phyloP scores from a whole-genome alignment of 768 basidiomycete genomes.

The Favolaschia claudopus region DNA sequence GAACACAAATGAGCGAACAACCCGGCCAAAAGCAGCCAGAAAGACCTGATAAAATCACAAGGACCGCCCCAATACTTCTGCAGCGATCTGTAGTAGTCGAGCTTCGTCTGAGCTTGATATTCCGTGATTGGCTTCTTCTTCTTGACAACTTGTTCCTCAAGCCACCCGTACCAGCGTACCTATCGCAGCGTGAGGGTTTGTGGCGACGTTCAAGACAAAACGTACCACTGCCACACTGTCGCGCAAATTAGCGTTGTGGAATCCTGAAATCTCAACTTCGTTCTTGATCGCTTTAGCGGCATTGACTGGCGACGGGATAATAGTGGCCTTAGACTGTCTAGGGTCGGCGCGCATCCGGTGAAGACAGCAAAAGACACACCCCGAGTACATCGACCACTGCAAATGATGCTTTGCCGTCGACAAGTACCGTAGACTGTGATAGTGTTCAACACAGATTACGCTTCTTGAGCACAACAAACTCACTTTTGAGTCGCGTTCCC shows the following conservation, averaged over 20 bases:
- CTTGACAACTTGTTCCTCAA: constrained; percentile 27
- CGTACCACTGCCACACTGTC: constrained; percentile 69
- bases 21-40: constrained; percentile 67
- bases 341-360: constrained; percentile 10
- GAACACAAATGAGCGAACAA: background rate
- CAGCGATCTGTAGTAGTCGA: constrained; percentile 66
- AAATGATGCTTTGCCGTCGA: constrained; percentile 65
- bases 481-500: constrained; percentile 62
- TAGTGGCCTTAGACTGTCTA: constrained; percentile 50
- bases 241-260: constrained; percentile 69
- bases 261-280: constrained; percentile 68
- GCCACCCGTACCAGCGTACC: constrained; percentile 44
- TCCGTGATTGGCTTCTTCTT: constrained; percentile 22
- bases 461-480: background rate
- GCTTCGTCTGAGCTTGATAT: constrained; percentile 61
- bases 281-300: constrained; percentile 67
- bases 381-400: constrained; percentile 59
- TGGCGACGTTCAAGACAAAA: background rate
- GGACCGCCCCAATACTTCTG: constrained; percentile 70
- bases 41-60: constrained; percentile 74
- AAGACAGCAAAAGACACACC: background rate
- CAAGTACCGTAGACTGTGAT: constrained; percentile 50
- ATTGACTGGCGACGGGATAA: constrained; percentile 57
- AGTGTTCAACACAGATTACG: background rate
- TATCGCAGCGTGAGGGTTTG: background rate